These are phyloP conservation scores for Macrophomina phaseolina DNA, from an alignment of 2,329 filamentous ascomycete species.

Conservation along the genomic window DNA sequence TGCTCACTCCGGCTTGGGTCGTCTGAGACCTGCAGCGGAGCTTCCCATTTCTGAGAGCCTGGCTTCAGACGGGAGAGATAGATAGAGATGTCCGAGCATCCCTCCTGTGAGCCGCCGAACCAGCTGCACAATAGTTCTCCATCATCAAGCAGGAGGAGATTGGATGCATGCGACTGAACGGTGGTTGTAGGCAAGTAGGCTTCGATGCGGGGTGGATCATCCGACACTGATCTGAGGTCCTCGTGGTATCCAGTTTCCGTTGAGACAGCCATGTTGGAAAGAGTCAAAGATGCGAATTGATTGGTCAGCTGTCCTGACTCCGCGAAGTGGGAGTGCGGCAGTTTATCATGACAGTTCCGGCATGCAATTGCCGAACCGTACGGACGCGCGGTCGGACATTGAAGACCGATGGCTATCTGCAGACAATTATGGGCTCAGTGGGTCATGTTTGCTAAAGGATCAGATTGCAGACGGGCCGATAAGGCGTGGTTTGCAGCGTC, in stretches of 20 bases:
- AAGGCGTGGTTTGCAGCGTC: not conserved
- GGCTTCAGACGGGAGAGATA: conserved; percentile 47
- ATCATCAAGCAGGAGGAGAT: conserved; percentile 49
- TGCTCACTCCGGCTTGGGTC: conserved; percentile 52
- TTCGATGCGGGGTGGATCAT: conserved; percentile 25
- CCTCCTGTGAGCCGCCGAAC: conserved; percentile 56
- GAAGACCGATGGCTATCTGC: not conserved
- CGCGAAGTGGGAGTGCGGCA: not conserved
- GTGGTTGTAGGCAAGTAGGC: conserved; percentile 47
- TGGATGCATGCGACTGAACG: conserved; percentile 54
- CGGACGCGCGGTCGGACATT: not conserved
- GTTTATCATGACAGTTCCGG: not conserved
- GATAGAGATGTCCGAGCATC: conserved; percentile 52
- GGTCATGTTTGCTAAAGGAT: not conserved
- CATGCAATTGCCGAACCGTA: not conserved
- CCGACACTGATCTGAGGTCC: conserved; percentile 22
- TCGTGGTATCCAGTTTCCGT: conserved; percentile 25
- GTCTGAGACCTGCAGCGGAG: conserved; percentile 45
- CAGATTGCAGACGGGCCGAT: not conserved
- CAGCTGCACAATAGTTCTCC: conserved; percentile 51
- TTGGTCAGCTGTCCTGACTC: not conserved
- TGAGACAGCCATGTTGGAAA: not conserved
- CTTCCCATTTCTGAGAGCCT: conserved; percentile 40
- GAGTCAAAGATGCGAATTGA: not conserved
- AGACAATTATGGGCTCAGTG: not conserved